These are phyloP conservation scores for Scheffersomyces illinoinensis DNA, from an alignment of 1,139 yeast genomes.

Conservation along the genomic window DNA sequence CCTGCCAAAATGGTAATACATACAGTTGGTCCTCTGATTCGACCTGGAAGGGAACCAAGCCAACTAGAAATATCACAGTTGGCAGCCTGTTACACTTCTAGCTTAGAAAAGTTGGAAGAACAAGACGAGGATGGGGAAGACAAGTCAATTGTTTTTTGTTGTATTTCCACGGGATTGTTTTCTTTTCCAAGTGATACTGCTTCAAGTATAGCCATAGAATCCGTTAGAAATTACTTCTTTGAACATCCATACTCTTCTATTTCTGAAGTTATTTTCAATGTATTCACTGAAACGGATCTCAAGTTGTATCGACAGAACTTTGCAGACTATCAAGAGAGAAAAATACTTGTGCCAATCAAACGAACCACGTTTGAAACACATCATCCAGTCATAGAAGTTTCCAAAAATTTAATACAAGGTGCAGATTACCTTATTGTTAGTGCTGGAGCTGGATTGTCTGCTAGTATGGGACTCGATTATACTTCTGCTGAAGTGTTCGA, in stretches of 20 bases:
- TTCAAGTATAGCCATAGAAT: background rate
- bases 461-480: background rate
- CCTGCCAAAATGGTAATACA: conserved; percentile 2
- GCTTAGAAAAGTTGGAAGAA: background rate
- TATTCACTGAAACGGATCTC: conserved; percentile 1
- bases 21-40: conserved; percentile 4
- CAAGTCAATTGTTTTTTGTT: conserved; percentile 4
- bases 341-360: background rate
- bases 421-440: background rate
- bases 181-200: conserved; percentile 4
- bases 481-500: background rate
- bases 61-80: background rate
- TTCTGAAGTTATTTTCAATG: conserved; percentile 4
- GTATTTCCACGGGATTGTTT: conserved; percentile 5
- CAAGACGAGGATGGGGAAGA: background rate
- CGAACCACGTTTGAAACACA: background rate
- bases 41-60: background rate
- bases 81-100: conserved; percentile 1
- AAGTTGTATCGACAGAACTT: background rate
- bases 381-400: background rate
- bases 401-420: background rate
- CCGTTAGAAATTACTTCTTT: conserved; percentile 2
- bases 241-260: conserved; percentile 1
- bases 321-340: background rate
- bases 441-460: background rate